Evolutionary conservation across 768 basidiomycete genomes (phyloP).

Genomic region (Mycena crocata): DNA sequence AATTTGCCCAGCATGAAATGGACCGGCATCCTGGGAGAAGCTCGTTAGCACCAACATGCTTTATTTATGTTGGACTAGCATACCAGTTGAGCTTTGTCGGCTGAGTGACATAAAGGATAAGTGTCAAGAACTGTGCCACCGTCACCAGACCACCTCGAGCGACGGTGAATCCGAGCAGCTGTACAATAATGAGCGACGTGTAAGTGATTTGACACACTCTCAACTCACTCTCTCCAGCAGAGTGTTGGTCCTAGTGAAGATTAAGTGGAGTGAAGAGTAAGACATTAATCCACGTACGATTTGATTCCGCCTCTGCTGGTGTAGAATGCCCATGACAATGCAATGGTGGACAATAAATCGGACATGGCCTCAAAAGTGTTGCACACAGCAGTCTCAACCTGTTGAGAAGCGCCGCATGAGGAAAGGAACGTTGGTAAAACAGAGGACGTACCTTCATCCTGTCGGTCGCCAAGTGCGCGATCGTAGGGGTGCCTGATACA

Average conservation of each 20-base stretch:
- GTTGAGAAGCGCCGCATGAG: not conserved
- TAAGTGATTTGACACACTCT: not conserved
- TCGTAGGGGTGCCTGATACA: not conserved
- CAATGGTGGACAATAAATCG: not conserved
- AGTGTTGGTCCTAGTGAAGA: not conserved
- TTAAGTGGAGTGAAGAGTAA: not conserved
- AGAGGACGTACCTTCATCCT: not conserved
- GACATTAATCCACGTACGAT: not conserved
- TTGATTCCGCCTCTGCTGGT: not conserved
- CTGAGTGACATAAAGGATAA: constrained; percentile 8
- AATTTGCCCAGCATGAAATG: constrained; percentile 13
- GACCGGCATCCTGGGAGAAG: constrained; percentile 24
- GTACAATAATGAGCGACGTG: not conserved
- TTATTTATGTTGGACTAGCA: not conserved
- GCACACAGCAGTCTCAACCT: constrained; percentile 2
- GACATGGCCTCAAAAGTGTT: constrained; percentile 9
- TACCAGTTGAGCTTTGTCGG: constrained; percentile 12
- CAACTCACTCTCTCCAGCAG: constrained; percentile 1
- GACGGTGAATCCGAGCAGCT: constrained; percentile 9
- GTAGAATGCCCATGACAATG: constrained; percentile 3
- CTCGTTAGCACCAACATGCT: no score
- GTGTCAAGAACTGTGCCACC: constrained; percentile 8
- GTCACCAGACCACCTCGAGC: constrained; percentile 11
- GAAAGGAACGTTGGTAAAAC: not conserved
- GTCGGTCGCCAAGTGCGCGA: not conserved